Evolutionary conservation across 768 basidiomycete genomes (phyloP).

Genomic region (Mycena maculata): DNA sequence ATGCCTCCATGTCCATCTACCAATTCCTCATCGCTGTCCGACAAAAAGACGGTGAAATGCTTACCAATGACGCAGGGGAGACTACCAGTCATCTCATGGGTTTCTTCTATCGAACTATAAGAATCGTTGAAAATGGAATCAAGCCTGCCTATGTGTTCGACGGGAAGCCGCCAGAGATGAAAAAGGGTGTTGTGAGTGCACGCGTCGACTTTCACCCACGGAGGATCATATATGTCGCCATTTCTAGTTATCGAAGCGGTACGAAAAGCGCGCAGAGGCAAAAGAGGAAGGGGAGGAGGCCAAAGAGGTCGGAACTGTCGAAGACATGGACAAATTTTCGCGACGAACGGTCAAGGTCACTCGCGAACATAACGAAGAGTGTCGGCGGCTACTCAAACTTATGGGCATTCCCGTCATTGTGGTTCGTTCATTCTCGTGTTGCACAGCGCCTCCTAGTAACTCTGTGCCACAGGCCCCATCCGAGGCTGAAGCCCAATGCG

Average conservation of each 20-base stretch:
- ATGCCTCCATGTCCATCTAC: constrained; percentile 97
- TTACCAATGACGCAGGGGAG: constrained; percentile 97
- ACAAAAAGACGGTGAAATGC: constrained; percentile 94
- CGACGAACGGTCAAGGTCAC: constrained; percentile 96
- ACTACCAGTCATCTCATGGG: constrained; percentile 99
- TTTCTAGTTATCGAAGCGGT: constrained; percentile 92
- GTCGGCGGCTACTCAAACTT: constrained; percentile 82
- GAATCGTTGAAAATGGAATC: constrained; percentile 98
- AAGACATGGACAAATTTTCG: constrained; percentile 92
- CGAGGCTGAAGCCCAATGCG: constrained; percentile 99
- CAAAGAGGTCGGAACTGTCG: constrained; percentile 93
- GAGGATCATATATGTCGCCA: not conserved
- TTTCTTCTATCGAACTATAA: constrained; percentile 96
- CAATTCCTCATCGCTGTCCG: constrained; percentile 98
- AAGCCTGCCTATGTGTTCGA: constrained; percentile 99
- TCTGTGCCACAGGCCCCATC: constrained; percentile 82
- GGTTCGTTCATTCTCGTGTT: constrained; percentile 56
- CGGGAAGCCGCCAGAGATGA: constrained; percentile 97
- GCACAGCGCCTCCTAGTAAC: not conserved
- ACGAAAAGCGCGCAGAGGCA: constrained; percentile 89
- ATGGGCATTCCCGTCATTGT: constrained; percentile 98
- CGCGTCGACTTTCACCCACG: constrained; percentile 4
- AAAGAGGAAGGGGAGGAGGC: constrained; percentile 97
- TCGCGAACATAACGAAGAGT: constrained; percentile 96
- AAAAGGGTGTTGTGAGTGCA: constrained; percentile 90